Conservation (phyloP, 75 land plant species). For the Picea glauca region DNA sequence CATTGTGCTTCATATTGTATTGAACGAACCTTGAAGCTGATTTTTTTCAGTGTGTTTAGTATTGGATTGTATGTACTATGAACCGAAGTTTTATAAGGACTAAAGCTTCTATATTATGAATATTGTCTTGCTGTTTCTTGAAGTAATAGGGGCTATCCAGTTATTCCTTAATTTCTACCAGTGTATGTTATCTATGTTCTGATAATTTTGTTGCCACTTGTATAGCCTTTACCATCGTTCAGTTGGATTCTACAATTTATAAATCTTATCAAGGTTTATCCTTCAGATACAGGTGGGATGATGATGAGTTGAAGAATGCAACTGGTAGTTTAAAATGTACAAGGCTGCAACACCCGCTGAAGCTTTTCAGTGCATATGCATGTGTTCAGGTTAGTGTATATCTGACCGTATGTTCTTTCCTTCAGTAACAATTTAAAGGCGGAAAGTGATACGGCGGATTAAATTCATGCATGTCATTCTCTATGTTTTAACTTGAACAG, state of each 20-base stretch:
- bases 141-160: neutral
- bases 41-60: too few species aligned
- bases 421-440: neutral
- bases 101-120: neutral
- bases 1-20: too few species aligned
- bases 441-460: neutral
- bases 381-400: conserved; percentile 20
- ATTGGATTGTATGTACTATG: neutral
- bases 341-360: conserved; percentile 22
- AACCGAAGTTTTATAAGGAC: neutral
- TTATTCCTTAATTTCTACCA: neutral
- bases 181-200: neutral
- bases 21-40: too few species aligned
- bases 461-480: neutral
- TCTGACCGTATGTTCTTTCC: neutral
- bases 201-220: too few species aligned
- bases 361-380: conserved; percentile 46
- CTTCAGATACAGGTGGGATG: conserved; percentile 20
- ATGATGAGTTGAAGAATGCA: conserved; percentile 34
- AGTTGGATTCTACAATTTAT: neutral
- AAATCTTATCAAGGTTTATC: neutral
- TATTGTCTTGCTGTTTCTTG: neutral
- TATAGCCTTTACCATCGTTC: neutral
- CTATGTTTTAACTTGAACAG: conserved; percentile 26
- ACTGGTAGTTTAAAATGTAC: conserved; percentile 22